Percentiles rank a stretch among this genome's conserved stretches.
phyloP scores from a whole-genome alignment of 306 rosid genomes.

The Begonia fuchsioides region DNA sequence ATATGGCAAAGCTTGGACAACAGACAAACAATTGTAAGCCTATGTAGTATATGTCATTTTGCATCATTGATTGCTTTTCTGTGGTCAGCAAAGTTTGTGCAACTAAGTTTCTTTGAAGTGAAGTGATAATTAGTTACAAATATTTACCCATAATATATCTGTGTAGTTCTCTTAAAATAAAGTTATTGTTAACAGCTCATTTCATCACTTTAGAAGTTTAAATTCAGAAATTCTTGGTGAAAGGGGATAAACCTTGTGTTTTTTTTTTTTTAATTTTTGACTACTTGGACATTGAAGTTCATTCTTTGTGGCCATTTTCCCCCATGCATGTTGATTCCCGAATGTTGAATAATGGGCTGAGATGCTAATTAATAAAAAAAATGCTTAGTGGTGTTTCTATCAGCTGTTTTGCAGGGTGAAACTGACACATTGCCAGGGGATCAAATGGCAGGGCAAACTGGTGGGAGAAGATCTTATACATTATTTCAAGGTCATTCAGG shows the following conservation, averaged over 20 bases:
- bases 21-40: conserved; percentile 53
- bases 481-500: conserved; percentile 96
- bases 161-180: too few relatives aligned
- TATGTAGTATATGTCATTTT: not conserved
- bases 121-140: too few relatives aligned
- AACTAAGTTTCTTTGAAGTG: too few relatives aligned
- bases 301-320: not conserved
- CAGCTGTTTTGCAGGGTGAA: conserved; percentile 76
- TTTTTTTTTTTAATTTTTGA: not conserved
- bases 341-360: not conserved
- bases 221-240: too few relatives aligned
- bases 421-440: conserved; percentile 43
- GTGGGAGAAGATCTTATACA: conserved; percentile 58
- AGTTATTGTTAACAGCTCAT: too few relatives aligned
- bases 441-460: conserved; percentile 35
- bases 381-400: conserved; percentile 17
- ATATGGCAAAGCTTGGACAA: conserved; percentile 95
- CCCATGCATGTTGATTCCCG: not conserved
- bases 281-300: not conserved
- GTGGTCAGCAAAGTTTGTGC: not conserved
- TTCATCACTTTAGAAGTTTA: too few relatives aligned
- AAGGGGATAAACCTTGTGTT: too few relatives aligned
- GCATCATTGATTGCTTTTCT: too few relatives aligned
- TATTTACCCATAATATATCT: too few relatives aligned
- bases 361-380: conserved; percentile 1